Conservation (phyloP, 208 protist species). For the Sergeia podlipaevii region DNA sequence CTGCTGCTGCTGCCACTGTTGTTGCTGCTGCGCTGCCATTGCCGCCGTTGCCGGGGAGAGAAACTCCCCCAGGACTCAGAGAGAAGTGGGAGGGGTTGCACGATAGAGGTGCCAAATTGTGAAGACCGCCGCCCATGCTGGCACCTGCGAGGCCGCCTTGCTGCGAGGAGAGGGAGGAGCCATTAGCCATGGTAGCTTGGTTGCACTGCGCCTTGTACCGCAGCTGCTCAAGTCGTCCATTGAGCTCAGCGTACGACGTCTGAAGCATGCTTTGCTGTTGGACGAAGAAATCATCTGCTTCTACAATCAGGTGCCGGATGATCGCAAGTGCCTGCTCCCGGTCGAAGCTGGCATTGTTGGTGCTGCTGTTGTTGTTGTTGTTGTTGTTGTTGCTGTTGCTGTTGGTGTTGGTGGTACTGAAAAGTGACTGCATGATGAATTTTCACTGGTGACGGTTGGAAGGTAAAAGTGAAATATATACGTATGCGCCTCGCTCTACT, state of each 20-base stretch:
- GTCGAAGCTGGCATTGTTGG: conserved; percentile 7
- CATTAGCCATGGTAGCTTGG: not conserved
- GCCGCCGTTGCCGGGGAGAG: too few relatives aligned
- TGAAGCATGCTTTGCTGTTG: conserved; percentile 55
- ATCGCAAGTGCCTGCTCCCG: conserved; percentile 29
- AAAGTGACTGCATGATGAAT: too few relatives aligned
- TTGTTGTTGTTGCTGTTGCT: too few relatives aligned
- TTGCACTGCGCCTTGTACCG: conserved; percentile 22
- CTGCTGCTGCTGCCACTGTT: not conserved
- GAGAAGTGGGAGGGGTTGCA: too few relatives aligned
- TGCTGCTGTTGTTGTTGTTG: too few relatives aligned
- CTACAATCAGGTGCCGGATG: conserved; percentile 31
- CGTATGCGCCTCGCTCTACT: too few relatives aligned
- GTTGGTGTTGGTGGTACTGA: too few relatives aligned
- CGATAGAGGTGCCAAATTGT: too few relatives aligned
- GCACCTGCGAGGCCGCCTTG: not conserved
- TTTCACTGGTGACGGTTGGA: too few relatives aligned
- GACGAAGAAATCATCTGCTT: conserved; percentile 51
- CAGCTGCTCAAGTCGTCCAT: conserved; percentile 45
- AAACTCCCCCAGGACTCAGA: too few relatives aligned
- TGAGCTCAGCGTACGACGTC: conserved; percentile 41
- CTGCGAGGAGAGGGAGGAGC: too few relatives aligned
- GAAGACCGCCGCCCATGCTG: conserved; percentile 9
- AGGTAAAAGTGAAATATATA: too few relatives aligned
- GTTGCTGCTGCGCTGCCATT: not conserved